A percentile compares a stretch with the other conserved stretches of the same genome.
phyloP scores from a whole-genome alignment of 2,329 filamentous ascomycete genomes.

The Calonectria pauciramosa region DNA sequence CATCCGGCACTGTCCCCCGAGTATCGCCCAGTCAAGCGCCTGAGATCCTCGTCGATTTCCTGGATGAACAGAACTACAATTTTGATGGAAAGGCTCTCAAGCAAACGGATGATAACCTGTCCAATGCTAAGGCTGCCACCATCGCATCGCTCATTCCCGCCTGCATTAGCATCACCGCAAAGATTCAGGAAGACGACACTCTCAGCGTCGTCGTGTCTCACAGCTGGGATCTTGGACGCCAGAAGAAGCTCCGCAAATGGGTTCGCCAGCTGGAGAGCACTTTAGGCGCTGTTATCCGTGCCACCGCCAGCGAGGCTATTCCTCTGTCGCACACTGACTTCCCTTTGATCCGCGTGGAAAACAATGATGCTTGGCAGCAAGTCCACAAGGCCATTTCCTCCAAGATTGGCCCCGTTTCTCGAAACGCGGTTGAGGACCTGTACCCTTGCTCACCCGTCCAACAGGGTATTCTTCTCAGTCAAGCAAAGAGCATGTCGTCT shows the following conservation, averaged over 20 bases:
- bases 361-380: conserved; percentile 14
- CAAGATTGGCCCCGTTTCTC: conserved; percentile 2
- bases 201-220: conserved; percentile 14
- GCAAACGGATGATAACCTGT: neutral
- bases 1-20: neutral
- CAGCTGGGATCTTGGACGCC: conserved; percentile 21
- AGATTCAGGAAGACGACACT: neutral
- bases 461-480: conserved; percentile 22
- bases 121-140: neutral
- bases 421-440: conserved; percentile 10
- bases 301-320: neutral
- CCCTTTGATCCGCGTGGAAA: neutral
- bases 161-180: neutral
- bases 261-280: conserved; percentile 15
- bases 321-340: neutral
- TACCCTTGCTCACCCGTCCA: conserved; percentile 26
- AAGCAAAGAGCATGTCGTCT: conserved; percentile 11
- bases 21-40: neutral
- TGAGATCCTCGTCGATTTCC: neutral
- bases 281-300: neutral
- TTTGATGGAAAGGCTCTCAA: neutral
- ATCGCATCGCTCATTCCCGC: neutral
- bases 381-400: conserved; percentile 8
- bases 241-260: conserved; percentile 25
- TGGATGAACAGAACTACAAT: neutral